Base-by-base conservation (phyloP, 2,329 filamentous ascomycete species). In the Fusarium denticulatum region DNA sequence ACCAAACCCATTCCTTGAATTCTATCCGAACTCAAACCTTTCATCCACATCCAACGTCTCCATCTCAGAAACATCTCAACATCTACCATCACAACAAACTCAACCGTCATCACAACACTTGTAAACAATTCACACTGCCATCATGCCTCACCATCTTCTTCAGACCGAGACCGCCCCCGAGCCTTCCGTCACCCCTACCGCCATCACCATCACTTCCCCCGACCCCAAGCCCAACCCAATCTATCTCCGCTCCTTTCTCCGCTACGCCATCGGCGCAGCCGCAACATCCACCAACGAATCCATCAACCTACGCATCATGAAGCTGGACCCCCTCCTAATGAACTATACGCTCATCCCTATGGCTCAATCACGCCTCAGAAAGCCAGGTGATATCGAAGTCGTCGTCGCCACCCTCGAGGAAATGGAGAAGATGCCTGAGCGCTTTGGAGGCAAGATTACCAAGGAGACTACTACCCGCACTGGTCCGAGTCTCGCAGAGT, bases 401-500 rank as follows among this genome's bases (percentile, higher is more conserved):
- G 11, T 58, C 6, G 42, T 45, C 24, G 28, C 34, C 30, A 58
- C 30, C 7, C 11, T 20, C 0, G 40, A 20, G 11, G 40, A 45
- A 22, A 49, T 58, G 30, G 6, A 26, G 14, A 47, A 47, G 20
- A 28, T 47, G 18, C n/a, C 30, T 24, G 24, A n/a, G 6, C 55
- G 40, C 12, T 58, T 24, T 9, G 30, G 30, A 5, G 14, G 55
- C 2, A 20, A 28, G n/a, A 36, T 58, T 1, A 58, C 30, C 0
- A 47, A 34, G 5, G 22, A 24, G 0, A 24, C 30, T 10, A 26
- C 20, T 11, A n/a, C 14, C 3, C 55, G 30, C 3, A 26, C 40
- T 0, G 55, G n/a, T 1, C 30, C 30, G 10, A 26, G n/a, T 13
- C 4, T 58, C 0, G 16, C 39, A 0, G 30, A 16, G 14, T 28